Evolutionary conservation across 75 land plant genomes (phyloP).

Genomic region (Gnetum montanum): DNA sequence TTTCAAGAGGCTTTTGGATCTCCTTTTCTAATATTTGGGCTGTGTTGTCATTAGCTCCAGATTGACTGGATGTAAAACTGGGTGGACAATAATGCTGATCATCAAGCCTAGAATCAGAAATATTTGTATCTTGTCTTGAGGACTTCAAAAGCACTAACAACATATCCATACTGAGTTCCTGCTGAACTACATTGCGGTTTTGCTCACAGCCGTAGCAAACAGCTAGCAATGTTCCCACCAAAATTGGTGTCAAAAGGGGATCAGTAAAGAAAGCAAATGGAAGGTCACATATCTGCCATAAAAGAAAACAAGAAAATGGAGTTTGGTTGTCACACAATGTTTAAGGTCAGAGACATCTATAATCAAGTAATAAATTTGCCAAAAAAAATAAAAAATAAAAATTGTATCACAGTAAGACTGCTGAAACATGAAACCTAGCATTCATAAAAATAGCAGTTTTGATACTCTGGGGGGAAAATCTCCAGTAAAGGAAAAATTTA

Average conservation of each 20-base stretch:
- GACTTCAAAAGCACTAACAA: conserved; percentile 61
- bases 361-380: too few relatives aligned
- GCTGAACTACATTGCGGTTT: conserved; percentile 78
- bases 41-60: conserved; percentile 17
- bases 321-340: not conserved
- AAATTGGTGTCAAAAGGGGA: conserved; percentile 67
- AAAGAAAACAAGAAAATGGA: conserved; percentile 3
- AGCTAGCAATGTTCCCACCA: conserved; percentile 75
- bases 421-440: too few relatives aligned
- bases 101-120: conserved; percentile 10
- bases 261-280: conserved; percentile 95
- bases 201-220: conserved; percentile 86
- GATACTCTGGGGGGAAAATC: too few relatives aligned
- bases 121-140: conserved; percentile 24
- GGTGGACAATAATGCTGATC: too few relatives aligned
- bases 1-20: conserved; percentile 12
- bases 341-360: too few relatives aligned
- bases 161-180: conserved; percentile 88
- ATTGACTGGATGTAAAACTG: conserved; percentile 7
- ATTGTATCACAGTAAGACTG: too few relatives aligned
- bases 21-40: conserved; percentile 14
- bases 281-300: conserved; percentile 84
- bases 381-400: too few relatives aligned
- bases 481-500: not conserved
- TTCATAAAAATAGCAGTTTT: too few relatives aligned